phyloP scores from a whole-genome alignment of 2,329 filamentous ascomycete species.

The Blumeria graminis region DNA sequence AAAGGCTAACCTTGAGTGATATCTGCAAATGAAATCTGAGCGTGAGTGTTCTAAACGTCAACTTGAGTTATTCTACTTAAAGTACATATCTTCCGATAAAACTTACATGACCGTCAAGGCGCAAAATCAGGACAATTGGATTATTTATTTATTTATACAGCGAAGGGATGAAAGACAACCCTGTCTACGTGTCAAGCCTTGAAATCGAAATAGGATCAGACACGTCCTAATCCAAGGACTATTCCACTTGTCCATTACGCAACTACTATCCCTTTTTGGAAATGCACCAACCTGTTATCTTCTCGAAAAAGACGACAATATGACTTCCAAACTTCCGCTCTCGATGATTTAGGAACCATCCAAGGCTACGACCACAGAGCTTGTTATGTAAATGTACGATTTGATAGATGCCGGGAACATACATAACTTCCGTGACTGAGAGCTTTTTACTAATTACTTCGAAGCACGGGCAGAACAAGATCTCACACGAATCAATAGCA shows the following conservation, averaged over 20 bases:
- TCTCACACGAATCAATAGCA: not conserved
- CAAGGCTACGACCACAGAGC: not conserved
- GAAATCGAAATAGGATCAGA: conserved; percentile 1
- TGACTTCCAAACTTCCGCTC: not conserved
- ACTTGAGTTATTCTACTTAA: too few relatives aligned
- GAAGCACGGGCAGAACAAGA: not conserved
- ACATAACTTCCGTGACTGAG: not conserved
- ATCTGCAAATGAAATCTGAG: too few relatives aligned
- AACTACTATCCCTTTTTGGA: not conserved
- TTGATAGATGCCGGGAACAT: not conserved
- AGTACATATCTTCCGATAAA: too few relatives aligned
- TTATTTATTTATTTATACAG: not conserved
- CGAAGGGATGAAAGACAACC: not conserved
- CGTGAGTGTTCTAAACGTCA: too few relatives aligned
- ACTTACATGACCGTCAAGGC: too few relatives aligned
- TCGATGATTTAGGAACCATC: not conserved
- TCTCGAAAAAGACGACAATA: not conserved
- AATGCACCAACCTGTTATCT: not conserved
- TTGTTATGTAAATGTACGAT: not conserved
- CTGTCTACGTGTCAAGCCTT: not conserved
- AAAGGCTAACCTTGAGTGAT: too few relatives aligned
- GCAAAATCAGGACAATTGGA: too few relatives aligned
- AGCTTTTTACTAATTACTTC: not conserved
- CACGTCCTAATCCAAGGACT: not conserved
- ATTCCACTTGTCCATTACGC: not conserved